Base-by-base conservation (phyloP, 495 filamentous ascomycete species). In the Hypomontagnella submonticulosa region DNA sequence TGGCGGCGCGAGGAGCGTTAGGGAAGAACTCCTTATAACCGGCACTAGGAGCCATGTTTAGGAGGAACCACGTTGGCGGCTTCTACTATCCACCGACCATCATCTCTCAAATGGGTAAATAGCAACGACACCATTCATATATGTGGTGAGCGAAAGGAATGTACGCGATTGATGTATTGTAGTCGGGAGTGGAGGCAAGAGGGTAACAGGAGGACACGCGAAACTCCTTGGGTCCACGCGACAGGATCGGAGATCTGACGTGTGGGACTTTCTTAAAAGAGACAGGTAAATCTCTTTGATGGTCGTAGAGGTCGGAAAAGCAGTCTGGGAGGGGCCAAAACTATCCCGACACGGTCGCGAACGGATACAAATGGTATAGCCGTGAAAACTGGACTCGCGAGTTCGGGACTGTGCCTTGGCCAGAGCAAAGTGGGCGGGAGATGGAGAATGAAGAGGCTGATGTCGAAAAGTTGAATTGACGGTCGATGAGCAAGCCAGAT, bases 21-120 rank as follows among this genome's bases (percentile, higher is more conserved):
- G 93, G 92, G 75, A 96, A 97, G 83, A 92, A 96, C 77, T 92
- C 87, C 75, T 90, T 90, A 85, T 92, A 95, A 74, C 90, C 87
- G 81, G 90, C 89, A 70, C 77, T 81, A 53, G 87, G 83, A 71
- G 89, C 87, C 81, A 92, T 90, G 90, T 91, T 92, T 75, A 78
- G 81, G 75, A 76, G 63, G 68, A 70, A 73, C 65, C 68, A 73
- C 67, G 72, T 73, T 72, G 71, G 71, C 72, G 77, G 75, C 77
- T 72, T 60, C 77, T 76, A 70, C 77, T 79, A 73, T 74, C 76
- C 77, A 78, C 77, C 80, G 73, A 80, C 79, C 82, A 81, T 82
- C 82, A 81, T 85, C 77, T 81, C 80, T 80, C 73, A 71, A 72
- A 73, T 63, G 55, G 73, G 61, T 47, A 68, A 75, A 69, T 68